Evolutionary conservation across 2,329 filamentous ascomycete genomes (phyloP).

Genomic region (Pyrenophora tritici-repentis): DNA sequence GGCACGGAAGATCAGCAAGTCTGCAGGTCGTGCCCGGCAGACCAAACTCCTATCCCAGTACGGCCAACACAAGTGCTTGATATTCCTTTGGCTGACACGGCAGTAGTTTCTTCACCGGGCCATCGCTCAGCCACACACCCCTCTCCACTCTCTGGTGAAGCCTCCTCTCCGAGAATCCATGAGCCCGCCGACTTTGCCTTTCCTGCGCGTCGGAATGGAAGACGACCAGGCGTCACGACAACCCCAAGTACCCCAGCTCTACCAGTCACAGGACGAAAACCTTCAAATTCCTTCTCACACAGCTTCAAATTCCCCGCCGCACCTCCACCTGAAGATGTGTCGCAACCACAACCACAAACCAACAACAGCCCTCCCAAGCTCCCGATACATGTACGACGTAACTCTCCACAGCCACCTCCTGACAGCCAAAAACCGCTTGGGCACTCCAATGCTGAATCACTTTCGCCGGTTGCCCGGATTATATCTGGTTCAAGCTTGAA

Average conservation of each 20-base stretch:
- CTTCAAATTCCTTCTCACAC: conserved; percentile 50
- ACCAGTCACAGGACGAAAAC: conserved; percentile 44
- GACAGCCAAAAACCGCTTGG: conserved; percentile 17
- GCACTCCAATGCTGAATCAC: conserved; percentile 60
- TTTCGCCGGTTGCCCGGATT: conserved; percentile 68
- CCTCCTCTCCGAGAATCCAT: conserved; percentile 40
- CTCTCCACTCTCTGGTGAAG: conserved; percentile 51
- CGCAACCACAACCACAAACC: conserved; percentile 37
- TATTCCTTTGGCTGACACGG: conserved; percentile 22
- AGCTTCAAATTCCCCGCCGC: conserved; percentile 64
- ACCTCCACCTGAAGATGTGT: conserved; percentile 39
- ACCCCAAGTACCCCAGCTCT: conserved; percentile 50
- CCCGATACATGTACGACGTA: conserved; percentile 37
- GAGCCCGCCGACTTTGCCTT: conserved; percentile 37
- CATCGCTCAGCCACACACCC: conserved; percentile 45
- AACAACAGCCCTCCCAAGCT: conserved; percentile 44
- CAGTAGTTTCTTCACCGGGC: conserved; percentile 36
- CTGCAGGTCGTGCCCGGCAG: conserved; percentile 69
- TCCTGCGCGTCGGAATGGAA: conserved; percentile 35
- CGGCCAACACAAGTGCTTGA: neutral
- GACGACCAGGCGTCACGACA: conserved; percentile 39
- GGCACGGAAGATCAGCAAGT: conserved; percentile 80
- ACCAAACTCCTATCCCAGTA: conserved; percentile 43
- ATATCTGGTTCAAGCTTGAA: conserved; percentile 77
- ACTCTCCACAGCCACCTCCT: conserved; percentile 29